Percentiles rank a stretch among this genome's conserved stretches.
Evolutionary conservation across 2,329 filamentous ascomycete genomes (phyloP).

Genomic region (Penicillium sp.): DNA sequence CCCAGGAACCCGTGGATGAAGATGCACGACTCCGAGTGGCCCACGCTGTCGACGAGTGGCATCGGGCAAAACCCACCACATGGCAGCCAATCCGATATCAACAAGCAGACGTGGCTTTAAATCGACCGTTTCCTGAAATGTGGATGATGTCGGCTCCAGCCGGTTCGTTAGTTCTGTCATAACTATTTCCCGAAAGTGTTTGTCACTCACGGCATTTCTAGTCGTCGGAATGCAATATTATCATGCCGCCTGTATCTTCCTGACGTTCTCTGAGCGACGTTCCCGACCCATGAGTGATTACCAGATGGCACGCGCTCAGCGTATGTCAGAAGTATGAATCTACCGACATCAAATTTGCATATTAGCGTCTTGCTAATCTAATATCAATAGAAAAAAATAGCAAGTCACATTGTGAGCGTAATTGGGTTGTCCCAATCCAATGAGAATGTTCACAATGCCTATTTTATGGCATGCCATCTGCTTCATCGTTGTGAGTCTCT

Average conservation of each 20-base stretch:
- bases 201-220: constrained; percentile 11
- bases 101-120: constrained; percentile 25
- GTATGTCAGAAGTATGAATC: constrained; percentile 33
- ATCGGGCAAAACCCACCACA: constrained; percentile 34
- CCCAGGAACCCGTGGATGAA: constrained; percentile 26
- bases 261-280: constrained; percentile 34
- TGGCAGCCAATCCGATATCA: constrained; percentile 42
- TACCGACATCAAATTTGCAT: not conserved
- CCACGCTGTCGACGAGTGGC: constrained; percentile 37
- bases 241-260: constrained; percentile 38
- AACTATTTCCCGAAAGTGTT: not conserved
- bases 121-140: constrained; percentile 40
- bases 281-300: constrained; percentile 31
- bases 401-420: constrained; percentile 34
- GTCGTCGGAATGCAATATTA: constrained; percentile 47
- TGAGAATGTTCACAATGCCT: constrained; percentile 40
- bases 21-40: constrained; percentile 31
- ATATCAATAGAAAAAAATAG: constrained; percentile 32
- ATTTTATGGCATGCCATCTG: constrained; percentile 40
- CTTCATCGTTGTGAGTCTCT: constrained; percentile 37
- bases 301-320: constrained; percentile 31
- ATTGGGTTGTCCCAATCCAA: constrained; percentile 41
- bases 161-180: constrained; percentile 26
- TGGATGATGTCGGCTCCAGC: constrained; percentile 44
- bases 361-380: not conserved